Evolutionary conservation across 345 rosid species (phyloP), one percentile per base, ranked within the genome.

Genomic region (Euphorbia peplus): DNA sequence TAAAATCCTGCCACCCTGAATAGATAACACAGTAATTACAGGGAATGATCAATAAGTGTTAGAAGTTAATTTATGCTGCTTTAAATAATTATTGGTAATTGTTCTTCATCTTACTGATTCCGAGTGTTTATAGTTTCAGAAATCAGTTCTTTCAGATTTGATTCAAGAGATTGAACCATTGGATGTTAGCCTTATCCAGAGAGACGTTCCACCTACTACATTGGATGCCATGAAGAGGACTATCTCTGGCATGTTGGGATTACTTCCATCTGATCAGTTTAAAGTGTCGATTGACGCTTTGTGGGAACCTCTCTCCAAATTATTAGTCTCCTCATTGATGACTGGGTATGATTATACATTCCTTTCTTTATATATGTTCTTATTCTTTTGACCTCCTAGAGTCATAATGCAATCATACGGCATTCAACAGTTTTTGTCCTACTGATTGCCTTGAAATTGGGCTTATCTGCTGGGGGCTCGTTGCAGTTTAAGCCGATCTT

Each of bases 161-260:
- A 89, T 91, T 60, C 97, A 82, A 74, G 97, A 91, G 81, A 87
- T 91, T 69, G 98, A 93, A 52, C 97, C 98, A 9, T 71, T 93
- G 67, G 98, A 93, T 66, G 93, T 93, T 79, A 87, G 90, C 80
- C 75, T 89, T 14, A 91, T 93, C 61, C 98, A 93, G 59, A 91
- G 86, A 72, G 97, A 93, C 64, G 96, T 93, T 55, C 83, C 97
- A 4, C 74, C 86, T 2, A 86, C 95, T 15, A 89, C 97, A 16
- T 76, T 93, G 71, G 98, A 91, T 83, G 98, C 98, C 7, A 91
- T 93, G 92, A 93, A 93, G 77, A 83, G 97, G 81, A 93, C 97
- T 41, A 93, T 93, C 54, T 93, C 96, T 0, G 96, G 98, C 73
- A 93, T 93, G 97, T 75, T 93, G 79, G 97, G 98, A 3, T 82